A percentile compares a stretch with the other conserved stretches of the same genome.
Evolutionary conservation across 352 stramenopile species (phyloP).

Genomic region (Pseudoperonospora humuli): DNA sequence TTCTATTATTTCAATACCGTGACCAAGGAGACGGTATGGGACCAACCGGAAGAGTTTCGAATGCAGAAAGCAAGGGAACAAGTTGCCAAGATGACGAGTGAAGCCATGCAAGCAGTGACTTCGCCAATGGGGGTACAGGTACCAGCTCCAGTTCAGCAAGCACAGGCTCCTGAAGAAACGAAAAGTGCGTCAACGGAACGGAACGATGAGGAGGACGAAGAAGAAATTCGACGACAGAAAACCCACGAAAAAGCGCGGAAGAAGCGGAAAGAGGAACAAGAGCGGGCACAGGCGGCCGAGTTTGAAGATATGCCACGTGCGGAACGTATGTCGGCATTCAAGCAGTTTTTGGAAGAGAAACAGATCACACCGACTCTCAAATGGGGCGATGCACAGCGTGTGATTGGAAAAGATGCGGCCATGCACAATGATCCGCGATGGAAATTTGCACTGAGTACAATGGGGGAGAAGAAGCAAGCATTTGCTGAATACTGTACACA

Average conservation of each 20-base stretch:
- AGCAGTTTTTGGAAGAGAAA: slow-evolving; percentile 62
- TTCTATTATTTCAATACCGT: slow-evolving; percentile 78
- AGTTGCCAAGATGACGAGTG: slow-evolving; percentile 57
- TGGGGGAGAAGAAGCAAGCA: slow-evolving; percentile 79
- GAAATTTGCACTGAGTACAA: slow-evolving; percentile 51
- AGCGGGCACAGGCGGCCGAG: slow-evolving; percentile 27
- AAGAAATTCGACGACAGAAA: slow-evolving; percentile 16
- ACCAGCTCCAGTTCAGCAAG: slow-evolving; percentile 1
- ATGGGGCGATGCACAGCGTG: slow-evolving; percentile 61
- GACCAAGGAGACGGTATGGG: slow-evolving; percentile 75
- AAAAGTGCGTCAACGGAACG: slow-evolving; percentile 11
- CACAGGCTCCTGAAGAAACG: not conserved
- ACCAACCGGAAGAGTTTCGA: slow-evolving; percentile 65
- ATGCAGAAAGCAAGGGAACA: slow-evolving; percentile 67
- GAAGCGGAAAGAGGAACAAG: slow-evolving; percentile 41
- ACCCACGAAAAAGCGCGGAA: slow-evolving; percentile 18
- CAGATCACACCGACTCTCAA: slow-evolving; percentile 61
- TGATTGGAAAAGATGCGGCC: slow-evolving; percentile 45
- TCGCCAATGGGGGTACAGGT: slow-evolving; percentile 3
- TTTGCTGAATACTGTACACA: slow-evolving; percentile 81
- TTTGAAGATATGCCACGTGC: slow-evolving; percentile 44
- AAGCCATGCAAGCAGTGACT: slow-evolving; percentile 9
- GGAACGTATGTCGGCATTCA: slow-evolving; percentile 55
- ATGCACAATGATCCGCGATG: slow-evolving; percentile 53
- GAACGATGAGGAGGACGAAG: slow-evolving; percentile 29